Base-by-base conservation (phyloP, 2,329 filamentous ascomycete species). In the Aureobasidium vineae region DNA sequence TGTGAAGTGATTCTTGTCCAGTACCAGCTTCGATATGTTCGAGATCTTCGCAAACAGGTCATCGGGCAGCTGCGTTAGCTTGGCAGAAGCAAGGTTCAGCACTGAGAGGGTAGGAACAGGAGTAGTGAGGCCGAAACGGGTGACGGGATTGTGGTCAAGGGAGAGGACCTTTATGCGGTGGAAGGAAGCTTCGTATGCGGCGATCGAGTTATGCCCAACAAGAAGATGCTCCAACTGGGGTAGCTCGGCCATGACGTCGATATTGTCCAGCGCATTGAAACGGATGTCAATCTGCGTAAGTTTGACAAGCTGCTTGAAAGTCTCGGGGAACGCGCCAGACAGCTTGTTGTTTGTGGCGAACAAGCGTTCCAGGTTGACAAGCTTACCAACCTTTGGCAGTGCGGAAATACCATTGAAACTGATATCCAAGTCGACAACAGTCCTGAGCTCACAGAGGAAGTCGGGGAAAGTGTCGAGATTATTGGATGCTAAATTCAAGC, bases 261-360 rank as follows among this genome's bases (percentile, higher is more conserved):
- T 97, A 74, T 88, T 92, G 59, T 88, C 88, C 66, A 99, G 90
- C 21, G 86, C 84, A 74, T 99, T 99, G 81, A 96, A 98, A 70
- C 96, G 92, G 70, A 96, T 88, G 77, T 99, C 95, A 50, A 99
- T 86, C 77, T 98, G 94, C 69, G 91, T 91, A 63, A 99, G 81
- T 73, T 85, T 96, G 54, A 84, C 79, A 8, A 98, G 80, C n/a
- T 89, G 83, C 68, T 82, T 85, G 73, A 98, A 90, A 1, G 85
- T 80, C 21, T 69, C 70, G 10, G 92, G 90, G 41, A 98, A 86
- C 7, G 88, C 83, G 2, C 91, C 91, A 23, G 85, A 84, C 16
- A 99, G 81, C 68, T 90, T 88, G 78, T 99, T 99, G 79, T 99
- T 99, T 1, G 95, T 98, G 71, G 97, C 94, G 80, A 95, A 92